Evolutionary conservation across 1,284 basidiomycete species (phyloP).

Genomic region (Irpex lacteus): DNA sequence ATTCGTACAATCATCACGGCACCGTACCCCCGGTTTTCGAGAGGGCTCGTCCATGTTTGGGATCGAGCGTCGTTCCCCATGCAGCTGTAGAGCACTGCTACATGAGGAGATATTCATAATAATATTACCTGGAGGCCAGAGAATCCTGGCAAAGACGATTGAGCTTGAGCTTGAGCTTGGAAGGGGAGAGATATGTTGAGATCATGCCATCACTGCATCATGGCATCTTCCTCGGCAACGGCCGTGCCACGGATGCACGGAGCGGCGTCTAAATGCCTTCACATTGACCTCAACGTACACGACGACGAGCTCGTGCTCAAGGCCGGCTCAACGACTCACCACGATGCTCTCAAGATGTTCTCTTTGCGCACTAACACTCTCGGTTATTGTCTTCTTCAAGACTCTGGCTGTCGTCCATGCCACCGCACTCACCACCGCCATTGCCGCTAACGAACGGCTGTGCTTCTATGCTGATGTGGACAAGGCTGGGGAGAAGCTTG

Average conservation of each 20-base stretch:
- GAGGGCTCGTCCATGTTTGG: too few species aligned
- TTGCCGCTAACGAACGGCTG: slow-evolving; percentile 82
- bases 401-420: slow-evolving; percentile 21
- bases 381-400: slow-evolving; percentile 18
- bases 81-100: too few species aligned
- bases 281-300: neutral
- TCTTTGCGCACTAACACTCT: slow-evolving; percentile 9
- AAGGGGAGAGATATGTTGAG: too few species aligned
- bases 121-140: too few species aligned
- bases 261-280: neutral
- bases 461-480: slow-evolving; percentile 99
- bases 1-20: neutral
- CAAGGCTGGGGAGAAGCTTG: slow-evolving; percentile 88
- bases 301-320: neutral
- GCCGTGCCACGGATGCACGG: neutral
- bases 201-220: neutral
- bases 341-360: neutral
- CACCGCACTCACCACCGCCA: slow-evolving; percentile 87
- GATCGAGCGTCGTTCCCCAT: too few species aligned
- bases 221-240: neutral
- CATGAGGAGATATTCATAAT: too few species aligned
- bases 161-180: too few species aligned
- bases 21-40: neutral
- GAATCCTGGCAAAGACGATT: too few species aligned
- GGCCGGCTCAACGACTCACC: neutral